Base-by-base conservation (phyloP, 73 alveolate species). In the Uronychia binucleata region DNA sequence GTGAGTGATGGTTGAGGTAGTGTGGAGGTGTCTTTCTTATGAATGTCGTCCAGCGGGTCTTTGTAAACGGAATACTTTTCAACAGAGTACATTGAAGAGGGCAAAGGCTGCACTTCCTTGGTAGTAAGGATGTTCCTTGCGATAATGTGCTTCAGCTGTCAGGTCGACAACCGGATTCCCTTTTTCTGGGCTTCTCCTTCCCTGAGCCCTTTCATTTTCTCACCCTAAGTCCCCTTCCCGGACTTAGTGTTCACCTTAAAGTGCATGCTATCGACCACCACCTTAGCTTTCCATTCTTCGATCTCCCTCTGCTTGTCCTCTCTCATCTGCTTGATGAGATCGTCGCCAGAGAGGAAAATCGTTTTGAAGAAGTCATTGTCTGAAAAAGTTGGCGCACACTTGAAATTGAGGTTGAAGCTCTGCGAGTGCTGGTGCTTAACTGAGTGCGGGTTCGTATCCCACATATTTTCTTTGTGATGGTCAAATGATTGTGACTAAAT, bases 301-400 rank as follows among this genome's bases (percentile, higher is more conserved):
- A 35, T 32, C 74, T 90, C 95, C 74, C 75, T 86, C 33, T 85
- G 57, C 33, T 79, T 57, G 26, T 58, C 81, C 75, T 59, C 87
- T 30, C 28, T 34, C 75, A 77, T 33, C 83, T 90, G 90, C 33
- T 79, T 85, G 33, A 90, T 90, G 86, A 90, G 83, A 90, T 90
- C 95, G 79, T 90, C 95, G 28, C 95, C 95, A n/a, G 90, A 84
- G 30, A 90, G 77, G 79, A 83, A 85, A 26, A 90, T 91, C 0
- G 95, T 90, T n/a, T 90, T 90, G 80, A 90, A 90, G 88, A 31
- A 85, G 27, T 74, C 95, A 1, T 83, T 30, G 28, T 84, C 92
- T 26, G 92, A 34, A 75, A 90, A 90, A 59, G 90, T 59, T 25
- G 77, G 80, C 0, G 83, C 84, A 34, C 81, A 77, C 31, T 86